Evolutionary conservation across 2,329 filamentous ascomycete species (phyloP), one percentile per base, ranked within the genome.

Genomic region (Nemania sp.): DNA sequence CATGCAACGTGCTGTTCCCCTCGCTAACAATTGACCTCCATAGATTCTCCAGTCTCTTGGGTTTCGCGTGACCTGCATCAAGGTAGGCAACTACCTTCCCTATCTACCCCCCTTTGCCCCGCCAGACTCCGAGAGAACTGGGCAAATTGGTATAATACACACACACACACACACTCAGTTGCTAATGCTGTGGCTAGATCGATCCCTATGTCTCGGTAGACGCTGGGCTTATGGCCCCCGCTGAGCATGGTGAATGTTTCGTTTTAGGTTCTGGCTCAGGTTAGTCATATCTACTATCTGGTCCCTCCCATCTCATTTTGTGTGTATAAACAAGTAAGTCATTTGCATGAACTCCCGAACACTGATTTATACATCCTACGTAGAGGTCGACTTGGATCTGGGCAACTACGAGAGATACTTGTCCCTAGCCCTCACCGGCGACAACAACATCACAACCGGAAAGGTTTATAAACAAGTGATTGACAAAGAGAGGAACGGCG

Each of bases 371-470:
- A 15, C 24, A 26, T 27, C 5, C n/a, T 22, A n/a, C 29, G 18
- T 15, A 71, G 78, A 84, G 76, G 79, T 78, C 45, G 86, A 87
- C 73, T 77, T 88, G 13, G 87, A 89, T 74, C 81, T 89, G 52
- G 87, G 87, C 22, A 87, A 88, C 77, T 88, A 87, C 73, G 85
- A 88, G 67, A 78, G 80, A 41, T 97, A 97, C 78, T 89, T 97
- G 62, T 90, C 91, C 76, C 90, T 95, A 72, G 92, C 90, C 63
- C 86, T 98, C 69, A 93, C 89, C 8, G 86, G 90, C 69, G 94
- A 97, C 74, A 93, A 95, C 84, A 98, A 98, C 81, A 97, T 99
- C 81, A 99, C 96, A 3, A 97, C 95, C 5, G 96, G 96, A 78
- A 98, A 98, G 84, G 93, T 98, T 74, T 98, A 98, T 82, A 87